phyloP scores from a whole-genome alignment of 1,284 basidiomycete species.

The Puccinia hordei region DNA sequence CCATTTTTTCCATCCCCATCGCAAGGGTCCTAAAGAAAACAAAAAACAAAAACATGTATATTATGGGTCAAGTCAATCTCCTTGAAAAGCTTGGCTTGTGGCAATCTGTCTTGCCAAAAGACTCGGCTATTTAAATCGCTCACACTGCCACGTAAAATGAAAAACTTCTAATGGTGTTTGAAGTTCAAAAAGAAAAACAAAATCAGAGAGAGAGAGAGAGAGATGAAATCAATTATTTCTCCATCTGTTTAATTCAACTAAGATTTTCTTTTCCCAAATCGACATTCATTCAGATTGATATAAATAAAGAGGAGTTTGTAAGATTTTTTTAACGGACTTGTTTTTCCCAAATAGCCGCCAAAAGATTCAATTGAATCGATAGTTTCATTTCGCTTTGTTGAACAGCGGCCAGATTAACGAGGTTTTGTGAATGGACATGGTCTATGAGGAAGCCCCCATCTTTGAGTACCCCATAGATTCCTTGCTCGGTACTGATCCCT shows the following conservation, averaged over 20 bases:
- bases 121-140: background rate
- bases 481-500: constrained; percentile 41
- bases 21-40: constrained; percentile 18
- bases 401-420: constrained; percentile 16
- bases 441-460: constrained; percentile 42
- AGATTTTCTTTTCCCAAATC: background rate
- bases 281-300: no score
- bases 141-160: constrained; percentile 48
- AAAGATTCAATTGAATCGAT: constrained; percentile 45
- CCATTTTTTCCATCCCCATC: constrained; percentile 33
- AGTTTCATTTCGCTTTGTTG: constrained; percentile 47
- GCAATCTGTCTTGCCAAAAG: background rate
- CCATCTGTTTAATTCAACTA: no score
- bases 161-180: constrained; percentile 46
- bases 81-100: no score
- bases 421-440: constrained; percentile 21
- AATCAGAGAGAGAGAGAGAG: no score
- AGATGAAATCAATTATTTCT: no score
- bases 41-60: no score
- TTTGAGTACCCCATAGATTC: constrained; percentile 44
- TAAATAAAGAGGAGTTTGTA: no score
- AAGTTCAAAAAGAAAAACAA: no score
- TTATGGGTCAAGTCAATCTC: background rate
- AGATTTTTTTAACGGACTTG: constrained; percentile 32
- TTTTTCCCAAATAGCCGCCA: constrained; percentile 49